phyloP scores from a whole-genome alignment of 1,284 basidiomycete genomes.

The Rhodotorula sp. region DNA sequence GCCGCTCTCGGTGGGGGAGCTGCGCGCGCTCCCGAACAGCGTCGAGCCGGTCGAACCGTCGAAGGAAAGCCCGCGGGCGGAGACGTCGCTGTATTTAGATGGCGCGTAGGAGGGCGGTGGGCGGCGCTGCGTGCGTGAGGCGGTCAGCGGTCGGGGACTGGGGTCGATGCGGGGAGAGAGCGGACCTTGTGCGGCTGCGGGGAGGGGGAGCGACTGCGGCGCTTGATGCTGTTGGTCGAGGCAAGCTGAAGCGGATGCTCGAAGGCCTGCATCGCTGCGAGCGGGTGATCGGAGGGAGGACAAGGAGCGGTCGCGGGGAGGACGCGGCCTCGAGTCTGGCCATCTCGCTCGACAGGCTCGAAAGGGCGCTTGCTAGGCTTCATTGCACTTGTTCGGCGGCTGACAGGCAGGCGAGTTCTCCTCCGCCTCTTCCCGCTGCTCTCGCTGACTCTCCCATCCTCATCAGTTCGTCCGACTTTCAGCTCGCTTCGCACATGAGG shows the following conservation, averaged over 20 bases:
- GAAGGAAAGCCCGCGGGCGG: neutral
- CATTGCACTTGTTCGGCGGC: no score
- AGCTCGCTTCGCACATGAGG: no score
- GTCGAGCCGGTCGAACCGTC: neutral
- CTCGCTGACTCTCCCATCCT: neutral
- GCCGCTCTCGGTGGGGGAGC: no score
- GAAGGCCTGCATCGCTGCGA: neutral
- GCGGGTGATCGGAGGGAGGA: neutral
- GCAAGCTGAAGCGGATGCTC: no score
- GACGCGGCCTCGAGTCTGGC: neutral
- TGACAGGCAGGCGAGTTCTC: no score
- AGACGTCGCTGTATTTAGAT: neutral
- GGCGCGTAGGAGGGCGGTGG: conserved; percentile 9
- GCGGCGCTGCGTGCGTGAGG: conserved; percentile 11
- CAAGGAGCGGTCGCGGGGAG: neutral
- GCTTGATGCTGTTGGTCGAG: neutral
- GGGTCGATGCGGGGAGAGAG: neutral
- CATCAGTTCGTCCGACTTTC: neutral
- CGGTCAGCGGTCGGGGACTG: neutral
- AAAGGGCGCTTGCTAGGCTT: no score
- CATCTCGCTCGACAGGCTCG: neutral
- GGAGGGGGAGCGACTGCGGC: neutral
- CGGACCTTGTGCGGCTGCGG: conserved; percentile 9
- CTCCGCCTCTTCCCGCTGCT: no score
- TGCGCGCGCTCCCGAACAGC: neutral